These are phyloP conservation scores for Seiridium cupressi DNA, from an alignment of 2,329 filamentous ascomycete genomes.

Conservation along the genomic window DNA sequence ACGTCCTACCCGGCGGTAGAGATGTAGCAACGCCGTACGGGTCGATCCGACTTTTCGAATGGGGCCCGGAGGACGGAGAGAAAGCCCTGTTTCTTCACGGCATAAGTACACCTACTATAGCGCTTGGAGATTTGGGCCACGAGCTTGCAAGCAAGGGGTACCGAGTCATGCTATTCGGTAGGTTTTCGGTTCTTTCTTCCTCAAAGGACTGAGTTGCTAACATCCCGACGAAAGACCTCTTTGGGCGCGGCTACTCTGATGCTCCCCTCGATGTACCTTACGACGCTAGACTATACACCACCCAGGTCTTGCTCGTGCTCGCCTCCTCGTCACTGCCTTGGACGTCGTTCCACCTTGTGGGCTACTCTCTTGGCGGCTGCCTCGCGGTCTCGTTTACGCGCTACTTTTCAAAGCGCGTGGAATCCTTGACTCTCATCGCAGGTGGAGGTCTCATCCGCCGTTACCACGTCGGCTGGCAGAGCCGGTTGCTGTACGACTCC, in stretches of 20 bases:
- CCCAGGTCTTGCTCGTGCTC: conserved; percentile 65
- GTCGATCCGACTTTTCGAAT: conserved; percentile 73
- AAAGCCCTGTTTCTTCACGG: conserved; percentile 78
- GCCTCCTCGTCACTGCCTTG: conserved; percentile 60
- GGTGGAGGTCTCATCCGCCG: conserved; percentile 67
- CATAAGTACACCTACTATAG: conserved; percentile 74
- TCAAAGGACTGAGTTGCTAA: neutral
- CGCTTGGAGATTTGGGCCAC: conserved; percentile 64
- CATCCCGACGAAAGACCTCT: conserved; percentile 53
- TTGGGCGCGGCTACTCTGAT: conserved; percentile 76
- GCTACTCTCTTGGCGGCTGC: conserved; percentile 79
- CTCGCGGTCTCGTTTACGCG: conserved; percentile 68
- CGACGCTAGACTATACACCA: conserved; percentile 62
- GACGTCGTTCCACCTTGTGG: conserved; percentile 68
- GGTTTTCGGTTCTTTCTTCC: conserved; percentile 23
- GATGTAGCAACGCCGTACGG: conserved; percentile 72
- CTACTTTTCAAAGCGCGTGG: conserved; percentile 64
- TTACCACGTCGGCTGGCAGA: conserved; percentile 58
- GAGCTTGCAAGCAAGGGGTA: conserved; percentile 64
- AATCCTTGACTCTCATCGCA: conserved; percentile 64
- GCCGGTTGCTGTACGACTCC: conserved; percentile 60
- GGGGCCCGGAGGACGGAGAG: conserved; percentile 68
- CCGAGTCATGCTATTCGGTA: conserved; percentile 76
- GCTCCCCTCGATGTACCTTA: conserved; percentile 59
- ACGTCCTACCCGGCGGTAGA: conserved; percentile 66